These are phyloP conservation scores for Penicillium sp. DNA, from an alignment of 2,329 filamentous ascomycete genomes.

Conservation along the genomic window DNA sequence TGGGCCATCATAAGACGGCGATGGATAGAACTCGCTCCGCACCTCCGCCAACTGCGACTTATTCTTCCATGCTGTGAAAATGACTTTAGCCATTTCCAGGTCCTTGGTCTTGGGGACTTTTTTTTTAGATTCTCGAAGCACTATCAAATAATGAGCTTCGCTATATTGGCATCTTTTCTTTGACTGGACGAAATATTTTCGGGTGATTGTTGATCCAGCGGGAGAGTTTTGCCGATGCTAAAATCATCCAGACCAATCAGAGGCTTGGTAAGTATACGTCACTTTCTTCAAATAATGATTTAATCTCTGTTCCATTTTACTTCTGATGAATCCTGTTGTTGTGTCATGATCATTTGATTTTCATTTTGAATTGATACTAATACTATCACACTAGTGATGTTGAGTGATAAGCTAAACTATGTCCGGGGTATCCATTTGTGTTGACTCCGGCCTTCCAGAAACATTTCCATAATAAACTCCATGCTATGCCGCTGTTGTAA, in stretches of 20 bases:
- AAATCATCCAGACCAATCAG: constrained; percentile 13
- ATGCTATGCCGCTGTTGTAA: constrained; percentile 33
- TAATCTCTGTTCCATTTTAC: neutral
- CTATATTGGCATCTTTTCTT: neutral
- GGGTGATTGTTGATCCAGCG: constrained; percentile 21
- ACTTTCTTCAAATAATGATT: neutral
- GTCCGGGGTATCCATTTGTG: constrained; percentile 17
- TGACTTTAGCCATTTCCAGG: constrained; percentile 39
- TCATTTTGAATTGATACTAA: constrained; percentile 1
- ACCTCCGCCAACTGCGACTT: constrained; percentile 38
- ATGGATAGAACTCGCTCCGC: constrained; percentile 42
- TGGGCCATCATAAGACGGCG: constrained; percentile 30
- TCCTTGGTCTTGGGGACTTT: neutral
- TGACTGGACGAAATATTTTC: constrained; percentile 16
- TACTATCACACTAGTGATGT: neutral
- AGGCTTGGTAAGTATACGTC: neutral
- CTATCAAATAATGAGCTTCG: neutral
- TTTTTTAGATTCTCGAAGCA: neutral
- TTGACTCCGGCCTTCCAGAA: constrained; percentile 26
- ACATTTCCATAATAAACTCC: constrained; percentile 27
- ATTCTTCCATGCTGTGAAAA: constrained; percentile 45
- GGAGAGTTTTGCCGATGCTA: constrained; percentile 15
- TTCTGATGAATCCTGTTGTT: neutral
- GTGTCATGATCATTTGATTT: neutral
- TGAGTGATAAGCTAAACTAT: constrained; percentile 4